A percentile compares a stretch with the other conserved stretches of the same genome.
phyloP scores from a whole-genome alignment of 1,284 basidiomycete genomes.

The Naganishia albida region DNA sequence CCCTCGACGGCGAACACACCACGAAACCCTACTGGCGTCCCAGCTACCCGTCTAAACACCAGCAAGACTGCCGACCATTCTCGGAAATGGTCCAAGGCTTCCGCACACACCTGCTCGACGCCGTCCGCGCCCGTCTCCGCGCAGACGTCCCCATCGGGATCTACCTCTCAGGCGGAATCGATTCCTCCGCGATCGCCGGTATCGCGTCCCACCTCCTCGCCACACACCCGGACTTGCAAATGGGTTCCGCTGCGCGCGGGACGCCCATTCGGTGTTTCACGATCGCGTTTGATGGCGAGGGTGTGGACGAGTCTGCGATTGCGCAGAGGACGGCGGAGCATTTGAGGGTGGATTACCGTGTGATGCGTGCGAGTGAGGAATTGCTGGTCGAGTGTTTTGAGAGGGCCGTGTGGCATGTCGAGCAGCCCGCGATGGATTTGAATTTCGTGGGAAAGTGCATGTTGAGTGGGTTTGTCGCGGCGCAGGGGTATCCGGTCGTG shows the following conservation, averaged over 20 bases:
- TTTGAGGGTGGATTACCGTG: constrained; percentile 53
- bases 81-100: constrained; percentile 49
- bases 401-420: constrained; percentile 55
- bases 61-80: constrained; percentile 42
- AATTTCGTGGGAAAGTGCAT: constrained; percentile 54
- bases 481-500: constrained; percentile 55
- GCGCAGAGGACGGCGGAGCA: constrained; percentile 53
- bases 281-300: constrained; percentile 46
- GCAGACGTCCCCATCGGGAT: constrained; percentile 56
- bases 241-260: constrained; percentile 15
- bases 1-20: constrained; percentile 50
- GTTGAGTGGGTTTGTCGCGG: constrained; percentile 52
- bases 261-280: constrained; percentile 36
- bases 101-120: constrained; percentile 50
- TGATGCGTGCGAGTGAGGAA: constrained; percentile 52
- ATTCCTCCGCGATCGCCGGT: constrained; percentile 53
- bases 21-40: constrained; percentile 51
- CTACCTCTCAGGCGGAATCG: constrained; percentile 55
- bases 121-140: constrained; percentile 53
- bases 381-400: constrained; percentile 52
- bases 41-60: constrained; percentile 46
- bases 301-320: constrained; percentile 49
- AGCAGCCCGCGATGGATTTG: constrained; percentile 53
- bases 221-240: constrained; percentile 37
- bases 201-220: constrained; percentile 54